These are phyloP conservation scores for Alloteropsis semialata DNA, from an alignment of 176 grass and related monocot genomes.

Conservation along the genomic window DNA sequence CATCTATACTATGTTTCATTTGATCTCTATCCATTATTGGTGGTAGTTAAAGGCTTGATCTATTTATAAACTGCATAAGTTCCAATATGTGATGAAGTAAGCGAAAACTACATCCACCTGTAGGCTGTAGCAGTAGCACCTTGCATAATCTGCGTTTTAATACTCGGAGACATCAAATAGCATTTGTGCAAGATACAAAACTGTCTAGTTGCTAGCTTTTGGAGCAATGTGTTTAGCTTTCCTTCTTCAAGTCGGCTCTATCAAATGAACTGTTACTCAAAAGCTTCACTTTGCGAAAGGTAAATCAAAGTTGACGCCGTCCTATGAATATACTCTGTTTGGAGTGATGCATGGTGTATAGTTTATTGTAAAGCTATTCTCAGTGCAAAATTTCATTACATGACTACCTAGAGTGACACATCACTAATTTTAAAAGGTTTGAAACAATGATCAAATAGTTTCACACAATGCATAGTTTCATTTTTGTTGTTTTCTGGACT, in stretches of 20 bases:
- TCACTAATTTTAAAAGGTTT: too few species aligned
- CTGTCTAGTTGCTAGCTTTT: not conserved
- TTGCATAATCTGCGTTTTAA: not conserved
- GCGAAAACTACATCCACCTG: slow-evolving; percentile 34
- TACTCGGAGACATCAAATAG: not conserved
- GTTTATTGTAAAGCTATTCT: too few species aligned
- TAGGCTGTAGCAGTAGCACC: not conserved
- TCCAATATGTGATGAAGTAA: not conserved
- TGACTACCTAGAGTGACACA: too few species aligned
- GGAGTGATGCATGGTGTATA: not conserved
- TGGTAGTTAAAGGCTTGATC: not conserved
- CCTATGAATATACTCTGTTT: not conserved
- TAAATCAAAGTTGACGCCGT: not conserved
- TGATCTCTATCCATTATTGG: not conserved
- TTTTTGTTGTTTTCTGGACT: too few species aligned
- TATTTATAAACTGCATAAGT: slow-evolving; percentile 10
- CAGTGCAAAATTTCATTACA: too few species aligned
- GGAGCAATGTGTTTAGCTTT: not conserved
- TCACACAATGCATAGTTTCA: too few species aligned
- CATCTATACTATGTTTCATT: not conserved
- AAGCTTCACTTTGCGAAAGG: not conserved
- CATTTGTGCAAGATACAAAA: not conserved
- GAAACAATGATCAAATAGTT: too few species aligned
- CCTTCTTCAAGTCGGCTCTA: not conserved
- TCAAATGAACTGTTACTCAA: not conserved